A percentile compares a stretch with the other conserved stretches of the same genome.
phyloP scores from a whole-genome alignment of 1,284 basidiomycete species.

The Xanthoconium separans region DNA sequence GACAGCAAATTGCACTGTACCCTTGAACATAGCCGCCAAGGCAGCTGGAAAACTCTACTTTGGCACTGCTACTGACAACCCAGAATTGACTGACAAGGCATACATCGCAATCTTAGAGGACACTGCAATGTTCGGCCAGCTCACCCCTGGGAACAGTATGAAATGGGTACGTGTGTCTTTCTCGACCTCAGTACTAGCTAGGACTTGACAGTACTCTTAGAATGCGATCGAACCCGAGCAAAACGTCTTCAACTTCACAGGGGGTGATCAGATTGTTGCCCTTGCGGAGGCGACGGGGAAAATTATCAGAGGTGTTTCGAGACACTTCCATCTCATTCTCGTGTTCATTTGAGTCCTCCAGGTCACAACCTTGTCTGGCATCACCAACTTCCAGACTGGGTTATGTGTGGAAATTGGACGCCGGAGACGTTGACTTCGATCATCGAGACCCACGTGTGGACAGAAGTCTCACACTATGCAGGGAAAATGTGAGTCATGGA shows the following conservation, averaged over 20 bases:
- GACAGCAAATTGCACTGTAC: constrained; percentile 10
- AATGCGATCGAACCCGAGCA: constrained; percentile 22
- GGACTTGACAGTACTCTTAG: constrained; percentile 2
- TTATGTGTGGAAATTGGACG: constrained; percentile 17
- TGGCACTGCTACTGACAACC: constrained; percentile 60
- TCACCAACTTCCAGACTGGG: constrained; percentile 20
- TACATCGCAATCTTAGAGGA: constrained; percentile 34
- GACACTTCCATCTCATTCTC: neutral
- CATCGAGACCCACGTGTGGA: constrained; percentile 18
- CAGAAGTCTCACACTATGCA: constrained; percentile 16
- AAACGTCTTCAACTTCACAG: constrained; percentile 28
- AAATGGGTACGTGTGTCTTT: constrained; percentile 18
- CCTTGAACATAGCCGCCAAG: constrained; percentile 42
- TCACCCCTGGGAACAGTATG: constrained; percentile 24
- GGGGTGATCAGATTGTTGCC: constrained; percentile 26
- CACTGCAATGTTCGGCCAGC: constrained; percentile 15
- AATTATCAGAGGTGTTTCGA: constrained; percentile 17
- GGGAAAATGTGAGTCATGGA: constrained; percentile 12
- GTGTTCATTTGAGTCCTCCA: neutral
- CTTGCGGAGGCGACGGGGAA: constrained; percentile 24
- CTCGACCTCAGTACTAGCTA: neutral
- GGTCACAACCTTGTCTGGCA: constrained; percentile 25
- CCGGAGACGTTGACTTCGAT: constrained; percentile 16
- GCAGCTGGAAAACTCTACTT: constrained; percentile 56
- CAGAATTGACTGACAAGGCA: constrained; percentile 45